phyloP scores from a whole-genome alignment of 106 monocot genomes.

The Dendrobium nobile region DNA sequence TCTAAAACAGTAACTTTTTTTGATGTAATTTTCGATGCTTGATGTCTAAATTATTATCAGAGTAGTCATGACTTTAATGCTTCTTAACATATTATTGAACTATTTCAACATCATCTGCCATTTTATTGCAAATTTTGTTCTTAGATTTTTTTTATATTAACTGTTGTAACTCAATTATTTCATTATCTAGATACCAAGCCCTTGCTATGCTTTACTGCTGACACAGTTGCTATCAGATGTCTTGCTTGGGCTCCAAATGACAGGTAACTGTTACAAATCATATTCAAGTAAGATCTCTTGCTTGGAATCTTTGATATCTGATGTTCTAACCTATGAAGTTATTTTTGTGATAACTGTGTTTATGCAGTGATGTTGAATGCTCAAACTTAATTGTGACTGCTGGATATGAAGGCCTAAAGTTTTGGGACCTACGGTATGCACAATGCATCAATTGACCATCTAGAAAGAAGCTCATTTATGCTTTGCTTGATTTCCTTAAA shows the following conservation, averaged over 20 bases:
- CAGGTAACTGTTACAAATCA: constrained; percentile 30
- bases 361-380: constrained; percentile 48
- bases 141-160: background rate
- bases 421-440: constrained; percentile 89
- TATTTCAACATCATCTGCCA: background rate
- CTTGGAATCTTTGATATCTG: background rate
- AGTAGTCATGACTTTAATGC: background rate
- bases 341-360: background rate
- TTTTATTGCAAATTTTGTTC: background rate
- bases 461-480: background rate
- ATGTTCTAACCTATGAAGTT: background rate
- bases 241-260: constrained; percentile 79
- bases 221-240: constrained; percentile 76
- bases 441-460: background rate
- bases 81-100: background rate
- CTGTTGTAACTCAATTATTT: constrained; percentile 7
- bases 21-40: background rate
- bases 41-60: background rate
- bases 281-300: background rate
- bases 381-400: constrained; percentile 66
- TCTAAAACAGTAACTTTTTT: background rate
- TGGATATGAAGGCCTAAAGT: constrained; percentile 79
- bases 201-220: constrained; percentile 73
- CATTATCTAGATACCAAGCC: constrained; percentile 61
- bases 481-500: background rate